Conservation (phyloP, 345 rosid species). For the Jatropha curcas region DNA sequence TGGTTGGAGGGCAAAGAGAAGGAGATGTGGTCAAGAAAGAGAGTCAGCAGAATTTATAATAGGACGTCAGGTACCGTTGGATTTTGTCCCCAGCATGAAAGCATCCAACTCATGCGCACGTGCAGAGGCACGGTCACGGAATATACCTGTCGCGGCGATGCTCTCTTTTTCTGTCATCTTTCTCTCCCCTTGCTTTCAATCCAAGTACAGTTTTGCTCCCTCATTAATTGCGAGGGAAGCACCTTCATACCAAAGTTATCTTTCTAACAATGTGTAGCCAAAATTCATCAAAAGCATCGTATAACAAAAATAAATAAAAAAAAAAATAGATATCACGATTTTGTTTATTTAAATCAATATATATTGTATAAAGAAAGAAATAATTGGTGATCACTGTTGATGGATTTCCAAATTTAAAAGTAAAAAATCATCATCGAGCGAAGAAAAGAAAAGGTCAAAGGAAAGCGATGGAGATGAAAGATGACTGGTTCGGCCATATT, state of each 20-base stretch:
- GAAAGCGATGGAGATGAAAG: neutral
- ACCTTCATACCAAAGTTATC: neutral
- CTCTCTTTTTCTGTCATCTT: conserved; percentile 14
- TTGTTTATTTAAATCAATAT: too few species aligned
- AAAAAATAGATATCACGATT: too few species aligned
- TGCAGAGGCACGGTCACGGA: conserved; percentile 38
- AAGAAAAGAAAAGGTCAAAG: neutral
- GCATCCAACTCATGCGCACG: conserved; percentile 47
- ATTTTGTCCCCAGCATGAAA: conserved; percentile 43
- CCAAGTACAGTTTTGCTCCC: conserved; percentile 1
- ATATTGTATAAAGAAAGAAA: too few species aligned
- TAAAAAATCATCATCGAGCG: neutral
- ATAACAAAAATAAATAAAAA: too few species aligned
- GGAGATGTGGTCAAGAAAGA: neutral
- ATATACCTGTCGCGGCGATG: conserved; percentile 17
- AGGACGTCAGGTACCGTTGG: conserved; percentile 50
- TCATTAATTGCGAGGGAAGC: neutral
- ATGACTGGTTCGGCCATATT: neutral
- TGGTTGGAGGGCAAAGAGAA: neutral
- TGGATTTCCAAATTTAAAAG: too few species aligned
- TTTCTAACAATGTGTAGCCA: too few species aligned
- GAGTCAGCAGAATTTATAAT: conserved; percentile 32
- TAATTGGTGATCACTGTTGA: too few species aligned
- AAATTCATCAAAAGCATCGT: too few species aligned
- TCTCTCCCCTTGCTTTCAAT: neutral